phyloP scores from a whole-genome alignment of 257 asterid genomes.

The Nemophila menziesii region DNA sequence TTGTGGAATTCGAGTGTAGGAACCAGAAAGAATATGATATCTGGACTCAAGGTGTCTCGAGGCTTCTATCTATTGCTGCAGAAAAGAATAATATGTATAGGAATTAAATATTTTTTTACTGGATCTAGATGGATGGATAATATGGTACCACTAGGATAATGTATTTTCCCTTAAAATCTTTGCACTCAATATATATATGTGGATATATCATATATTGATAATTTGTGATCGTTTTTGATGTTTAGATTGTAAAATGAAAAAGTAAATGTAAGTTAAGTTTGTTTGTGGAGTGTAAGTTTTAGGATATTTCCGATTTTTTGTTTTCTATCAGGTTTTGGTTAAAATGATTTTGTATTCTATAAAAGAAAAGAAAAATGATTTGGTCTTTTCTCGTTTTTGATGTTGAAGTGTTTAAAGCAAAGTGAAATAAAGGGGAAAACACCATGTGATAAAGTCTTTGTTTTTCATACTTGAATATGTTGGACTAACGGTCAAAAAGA shows the following conservation, averaged over 20 bases:
- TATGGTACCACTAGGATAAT: constrained; percentile 10
- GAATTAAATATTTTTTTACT: constrained; percentile 15
- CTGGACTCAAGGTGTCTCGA: constrained; percentile 94
- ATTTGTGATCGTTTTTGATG: too few relatives aligned
- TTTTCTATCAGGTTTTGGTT: too few relatives aligned
- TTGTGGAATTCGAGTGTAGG: constrained; percentile 81
- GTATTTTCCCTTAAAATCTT: constrained; percentile 6
- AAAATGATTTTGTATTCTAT: too few relatives aligned
- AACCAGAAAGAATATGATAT: constrained; percentile 74
- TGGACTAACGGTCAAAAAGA: constrained; percentile 53
- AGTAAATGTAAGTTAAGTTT: too few relatives aligned
- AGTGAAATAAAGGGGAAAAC: constrained; percentile 30
- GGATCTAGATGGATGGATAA: not conserved
- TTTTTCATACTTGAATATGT: constrained; percentile 21
- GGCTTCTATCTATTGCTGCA: constrained; percentile 62
- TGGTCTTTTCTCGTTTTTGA: constrained; percentile 12
- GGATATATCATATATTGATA: too few relatives aligned
- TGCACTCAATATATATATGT: constrained; percentile 21
- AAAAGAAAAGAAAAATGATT: too few relatives aligned
- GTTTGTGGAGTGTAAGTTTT: too few relatives aligned
- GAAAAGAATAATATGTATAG: constrained; percentile 57
- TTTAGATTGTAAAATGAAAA: too few relatives aligned
- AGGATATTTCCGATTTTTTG: too few relatives aligned
- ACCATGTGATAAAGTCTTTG: constrained; percentile 30
- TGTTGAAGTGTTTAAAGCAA: constrained; percentile 23